Conservation (phyloP, 176 grass and related monocot species). For the Puya raimondii region DNA sequence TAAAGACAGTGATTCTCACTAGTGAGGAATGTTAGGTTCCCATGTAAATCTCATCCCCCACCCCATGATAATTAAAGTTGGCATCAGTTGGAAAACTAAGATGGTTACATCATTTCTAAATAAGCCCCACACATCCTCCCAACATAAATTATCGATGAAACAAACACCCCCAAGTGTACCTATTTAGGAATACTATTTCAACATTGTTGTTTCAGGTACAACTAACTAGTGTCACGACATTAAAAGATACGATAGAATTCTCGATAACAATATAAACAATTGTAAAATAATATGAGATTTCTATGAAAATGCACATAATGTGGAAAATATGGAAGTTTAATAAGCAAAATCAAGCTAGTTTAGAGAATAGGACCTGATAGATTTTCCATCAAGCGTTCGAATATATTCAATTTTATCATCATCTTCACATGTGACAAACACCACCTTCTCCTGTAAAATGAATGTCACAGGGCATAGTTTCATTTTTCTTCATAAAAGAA, state of each 20-base stretch:
- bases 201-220: no score
- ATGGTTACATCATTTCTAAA: no score
- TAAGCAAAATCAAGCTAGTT: neutral
- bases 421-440: constrained; percentile 88
- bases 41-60: no score
- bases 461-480: constrained; percentile 6
- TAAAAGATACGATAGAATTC: neutral
- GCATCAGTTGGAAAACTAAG: no score
- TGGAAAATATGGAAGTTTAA: neutral
- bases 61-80: no score
- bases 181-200: no score
- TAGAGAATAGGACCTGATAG: constrained; percentile 51
- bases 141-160: no score
- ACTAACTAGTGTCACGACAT: neutral
- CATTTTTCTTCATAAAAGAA: constrained; percentile 14
- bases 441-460: constrained; percentile 66
- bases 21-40: no score
- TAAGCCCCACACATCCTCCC: no score
- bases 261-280: neutral
- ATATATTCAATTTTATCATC: constrained; percentile 54
- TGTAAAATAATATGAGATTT: neutral
- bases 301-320: neutral
- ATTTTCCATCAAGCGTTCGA: constrained; percentile 61
- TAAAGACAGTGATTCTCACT: no score
- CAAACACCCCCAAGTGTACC: no score